Evolutionary conservation across 1,284 basidiomycete species (phyloP).

Genomic region (Microbotryum saponariae): DNA sequence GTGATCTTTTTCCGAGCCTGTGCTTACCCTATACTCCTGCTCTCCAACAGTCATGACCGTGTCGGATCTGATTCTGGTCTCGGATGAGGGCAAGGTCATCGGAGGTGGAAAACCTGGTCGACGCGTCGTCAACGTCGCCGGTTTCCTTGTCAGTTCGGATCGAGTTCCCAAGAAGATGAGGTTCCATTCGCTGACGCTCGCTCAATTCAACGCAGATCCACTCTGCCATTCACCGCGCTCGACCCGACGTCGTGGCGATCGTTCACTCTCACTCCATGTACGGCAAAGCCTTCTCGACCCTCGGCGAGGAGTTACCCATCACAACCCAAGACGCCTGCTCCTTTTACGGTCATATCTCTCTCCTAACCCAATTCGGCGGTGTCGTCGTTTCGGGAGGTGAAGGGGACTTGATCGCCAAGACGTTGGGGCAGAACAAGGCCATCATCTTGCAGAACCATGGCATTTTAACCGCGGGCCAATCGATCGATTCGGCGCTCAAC

Average conservation of each 20-base stretch:
- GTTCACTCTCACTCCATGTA: conserved; percentile 58
- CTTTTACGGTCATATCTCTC: conserved; percentile 37
- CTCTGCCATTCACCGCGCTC: conserved; percentile 50
- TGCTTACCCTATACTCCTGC: no score
- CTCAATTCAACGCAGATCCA: conserved; percentile 14
- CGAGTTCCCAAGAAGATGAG: background rate
- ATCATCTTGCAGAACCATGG: conserved; percentile 54
- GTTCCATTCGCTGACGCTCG: background rate
- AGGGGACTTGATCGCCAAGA: conserved; percentile 50
- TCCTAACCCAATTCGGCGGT: conserved; percentile 48
- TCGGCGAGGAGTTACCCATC: conserved; percentile 44
- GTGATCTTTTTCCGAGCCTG: background rate
- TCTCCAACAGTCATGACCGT: conserved; percentile 18
- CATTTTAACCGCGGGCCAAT: conserved; percentile 42
- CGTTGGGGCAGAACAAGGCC: conserved; percentile 44
- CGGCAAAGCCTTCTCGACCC: conserved; percentile 56
- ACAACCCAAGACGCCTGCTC: conserved; percentile 41
- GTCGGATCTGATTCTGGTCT: conserved; percentile 39
- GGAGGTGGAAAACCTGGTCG: conserved; percentile 42
- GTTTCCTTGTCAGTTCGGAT: conserved; percentile 12
- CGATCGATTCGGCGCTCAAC: conserved; percentile 44
- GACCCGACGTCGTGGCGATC: conserved; percentile 56
- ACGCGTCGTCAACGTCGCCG: conserved; percentile 35
- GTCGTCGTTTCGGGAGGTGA: conserved; percentile 56
- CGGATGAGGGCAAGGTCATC: conserved; percentile 49